phyloP scores from a whole-genome alignment of 164 flowering plant genomes.

The Nymphaea thermarum region DNA sequence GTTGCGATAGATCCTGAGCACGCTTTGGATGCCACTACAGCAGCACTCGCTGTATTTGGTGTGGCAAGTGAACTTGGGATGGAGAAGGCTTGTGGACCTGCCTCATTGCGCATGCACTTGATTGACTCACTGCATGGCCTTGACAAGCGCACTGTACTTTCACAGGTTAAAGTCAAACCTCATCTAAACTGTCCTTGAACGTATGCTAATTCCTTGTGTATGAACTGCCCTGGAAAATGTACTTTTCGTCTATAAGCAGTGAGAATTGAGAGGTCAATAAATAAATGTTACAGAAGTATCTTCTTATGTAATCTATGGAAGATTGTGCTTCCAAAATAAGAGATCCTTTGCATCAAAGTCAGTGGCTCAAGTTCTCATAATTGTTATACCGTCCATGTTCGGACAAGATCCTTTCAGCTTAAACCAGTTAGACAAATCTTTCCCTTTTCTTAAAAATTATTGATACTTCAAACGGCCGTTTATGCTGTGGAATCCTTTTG shows the following conservation, averaged over 20 bases:
- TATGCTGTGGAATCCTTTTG: no score
- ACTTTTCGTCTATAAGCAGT: neutral
- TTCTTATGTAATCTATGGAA: neutral
- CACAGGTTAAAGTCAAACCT: conserved; percentile 21
- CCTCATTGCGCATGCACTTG: conserved; percentile 74
- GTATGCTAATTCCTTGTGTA: neutral
- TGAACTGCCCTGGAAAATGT: neutral
- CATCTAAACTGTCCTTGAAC: conserved; percentile 1
- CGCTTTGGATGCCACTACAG: conserved; percentile 71
- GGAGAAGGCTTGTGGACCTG: conserved; percentile 75
- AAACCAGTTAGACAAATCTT: no score
- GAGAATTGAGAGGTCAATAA: neutral
- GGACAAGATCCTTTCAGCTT: no score
- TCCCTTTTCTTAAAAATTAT: no score
- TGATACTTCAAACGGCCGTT: no score
- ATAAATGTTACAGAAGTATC: neutral
- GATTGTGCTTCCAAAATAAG: neutral
- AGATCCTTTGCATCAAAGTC: no score
- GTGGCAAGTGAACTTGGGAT: conserved; percentile 77
- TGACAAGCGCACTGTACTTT: conserved; percentile 34
- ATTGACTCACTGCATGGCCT: conserved; percentile 73
- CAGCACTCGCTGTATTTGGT: conserved; percentile 75
- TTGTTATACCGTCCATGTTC: no score
- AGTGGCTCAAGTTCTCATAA: no score
- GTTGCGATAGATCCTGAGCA: conserved; percentile 51